Conservation (phyloP, 495 filamentous ascomycete species). For the Penicillium paxilli region DNA sequence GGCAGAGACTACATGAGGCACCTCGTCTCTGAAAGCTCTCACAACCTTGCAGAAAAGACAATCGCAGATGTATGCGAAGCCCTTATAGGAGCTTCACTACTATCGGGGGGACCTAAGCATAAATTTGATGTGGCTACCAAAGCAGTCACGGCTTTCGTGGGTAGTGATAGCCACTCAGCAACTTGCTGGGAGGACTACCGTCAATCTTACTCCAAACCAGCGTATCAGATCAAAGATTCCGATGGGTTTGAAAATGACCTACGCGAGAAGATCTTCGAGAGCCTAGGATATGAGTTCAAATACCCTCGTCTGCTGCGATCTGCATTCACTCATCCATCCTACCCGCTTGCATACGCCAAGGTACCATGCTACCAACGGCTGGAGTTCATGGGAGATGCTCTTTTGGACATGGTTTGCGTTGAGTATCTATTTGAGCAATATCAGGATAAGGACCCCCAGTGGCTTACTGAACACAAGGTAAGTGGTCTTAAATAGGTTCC, state of each 20-base stretch:
- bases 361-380: slow-evolving; percentile 90
- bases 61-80: slow-evolving; percentile 98
- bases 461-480: slow-evolving; percentile 95
- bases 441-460: slow-evolving; percentile 84
- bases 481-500: neutral
- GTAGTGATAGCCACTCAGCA: slow-evolving; percentile 65
- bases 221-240: slow-evolving; percentile 61
- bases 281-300: slow-evolving; percentile 77
- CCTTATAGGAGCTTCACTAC: slow-evolving; percentile 83
- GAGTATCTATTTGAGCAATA: slow-evolving; percentile 75
- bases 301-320: slow-evolving; percentile 76
- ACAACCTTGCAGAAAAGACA: slow-evolving; percentile 80
- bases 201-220: slow-evolving; percentile 65
- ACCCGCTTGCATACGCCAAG: slow-evolving; percentile 66
- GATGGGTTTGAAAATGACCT: slow-evolving; percentile 61
- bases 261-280: slow-evolving; percentile 60
- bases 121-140: slow-evolving; percentile 79
- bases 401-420: slow-evolving; percentile 86
- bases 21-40: slow-evolving; percentile 52
- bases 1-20: slow-evolving; percentile 61
- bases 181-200: slow-evolving; percentile 71
- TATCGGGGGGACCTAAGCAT: slow-evolving; percentile 56
- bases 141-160: slow-evolving; percentile 77
- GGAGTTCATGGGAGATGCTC: slow-evolving; percentile 89
- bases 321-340: slow-evolving; percentile 88